phyloP scores from a whole-genome alignment of 1,284 basidiomycete species.

The Microbotryomycetes sp. region DNA sequence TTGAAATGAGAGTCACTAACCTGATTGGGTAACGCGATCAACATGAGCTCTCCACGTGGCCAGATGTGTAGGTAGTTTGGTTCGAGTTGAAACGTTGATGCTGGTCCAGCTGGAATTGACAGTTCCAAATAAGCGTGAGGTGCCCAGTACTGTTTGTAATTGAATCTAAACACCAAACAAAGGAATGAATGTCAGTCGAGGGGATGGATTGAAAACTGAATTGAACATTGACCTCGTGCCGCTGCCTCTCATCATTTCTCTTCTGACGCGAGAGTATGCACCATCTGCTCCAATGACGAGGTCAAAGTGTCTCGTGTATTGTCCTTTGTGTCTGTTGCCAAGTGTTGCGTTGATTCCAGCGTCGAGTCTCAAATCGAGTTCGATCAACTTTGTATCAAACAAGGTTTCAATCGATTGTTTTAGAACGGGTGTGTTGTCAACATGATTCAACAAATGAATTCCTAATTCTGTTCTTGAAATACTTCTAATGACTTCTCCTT shows the following conservation, averaged over 20 bases:
- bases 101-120: conserved; percentile 75
- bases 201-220: no score
- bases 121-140: conserved; percentile 94
- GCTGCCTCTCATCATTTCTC: conserved; percentile 29
- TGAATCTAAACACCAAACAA: conserved; percentile 66
- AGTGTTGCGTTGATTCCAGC: conserved; percentile 13
- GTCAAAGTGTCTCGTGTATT: conserved; percentile 56
- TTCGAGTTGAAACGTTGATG: conserved; percentile 72
- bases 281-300: conserved; percentile 61
- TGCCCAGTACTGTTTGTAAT: conserved; percentile 90
- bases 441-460: conserved; percentile 33
- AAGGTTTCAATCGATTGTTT: conserved; percentile 16
- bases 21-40: conserved; percentile 95
- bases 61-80: conserved; percentile 96
- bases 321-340: conserved; percentile 14
- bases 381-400: conserved; percentile 27
- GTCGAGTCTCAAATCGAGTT: conserved; percentile 23
- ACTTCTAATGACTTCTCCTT: conserved; percentile 27
- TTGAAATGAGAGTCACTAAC: conserved; percentile 54
- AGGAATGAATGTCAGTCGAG: conserved; percentile 67
- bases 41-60: conserved; percentile 97
- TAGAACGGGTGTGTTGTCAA: conserved; percentile 48
- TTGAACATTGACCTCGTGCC: conserved; percentile 11
- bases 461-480: conserved; percentile 27
- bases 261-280: conserved; percentile 27